Percentiles rank a stretch among this genome's conserved stretches.
These are phyloP conservation scores for Voacanga thouarsii DNA, from an alignment of 257 asterid genomes.

Conservation along the genomic window DNA sequence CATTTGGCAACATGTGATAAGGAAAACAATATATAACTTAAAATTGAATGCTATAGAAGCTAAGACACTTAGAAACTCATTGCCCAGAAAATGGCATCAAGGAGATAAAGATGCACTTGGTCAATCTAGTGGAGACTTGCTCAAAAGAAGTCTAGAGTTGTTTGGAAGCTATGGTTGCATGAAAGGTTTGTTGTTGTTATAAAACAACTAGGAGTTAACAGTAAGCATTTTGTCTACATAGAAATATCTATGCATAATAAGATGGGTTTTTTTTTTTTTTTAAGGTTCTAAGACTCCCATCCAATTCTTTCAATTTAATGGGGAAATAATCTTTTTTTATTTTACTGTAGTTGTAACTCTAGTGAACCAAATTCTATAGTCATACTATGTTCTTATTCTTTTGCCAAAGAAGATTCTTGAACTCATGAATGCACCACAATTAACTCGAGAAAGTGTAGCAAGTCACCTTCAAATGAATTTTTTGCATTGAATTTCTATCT, in stretches of 20 bases:
- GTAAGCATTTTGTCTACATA: conserved; percentile 23
- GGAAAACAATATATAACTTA: conserved; percentile 41
- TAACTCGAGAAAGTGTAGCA: conserved; percentile 64
- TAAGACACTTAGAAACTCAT: not conserved
- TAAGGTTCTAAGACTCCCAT: too few species aligned
- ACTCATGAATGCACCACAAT: conserved; percentile 62
- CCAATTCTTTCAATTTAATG: too few species aligned
- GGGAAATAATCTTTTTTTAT: too few species aligned
- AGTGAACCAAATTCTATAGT: too few species aligned
- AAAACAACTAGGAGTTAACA: conserved; percentile 57
- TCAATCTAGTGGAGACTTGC: conserved; percentile 40
- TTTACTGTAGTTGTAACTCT: too few species aligned
- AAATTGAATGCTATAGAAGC: conserved; percentile 15
- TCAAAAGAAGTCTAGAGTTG: conserved; percentile 65
- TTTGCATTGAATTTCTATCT: not conserved
- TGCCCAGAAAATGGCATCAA: conserved; percentile 2
- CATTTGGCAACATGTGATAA: conserved; percentile 56
- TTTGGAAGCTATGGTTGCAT: conserved; percentile 65
- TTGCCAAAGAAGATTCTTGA: conserved; percentile 69
- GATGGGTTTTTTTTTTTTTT: too few species aligned
- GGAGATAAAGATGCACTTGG: conserved; percentile 53
- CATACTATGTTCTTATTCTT: too few species aligned
- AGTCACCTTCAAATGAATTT: conserved; percentile 63
- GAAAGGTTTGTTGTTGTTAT: conserved; percentile 59
- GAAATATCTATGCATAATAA: not conserved